A percentile compares a stretch with the other conserved stretches of the same genome.
phyloP scores from a whole-genome alignment of 495 filamentous ascomycete genomes.

The Clavariopsis aquatica region DNA sequence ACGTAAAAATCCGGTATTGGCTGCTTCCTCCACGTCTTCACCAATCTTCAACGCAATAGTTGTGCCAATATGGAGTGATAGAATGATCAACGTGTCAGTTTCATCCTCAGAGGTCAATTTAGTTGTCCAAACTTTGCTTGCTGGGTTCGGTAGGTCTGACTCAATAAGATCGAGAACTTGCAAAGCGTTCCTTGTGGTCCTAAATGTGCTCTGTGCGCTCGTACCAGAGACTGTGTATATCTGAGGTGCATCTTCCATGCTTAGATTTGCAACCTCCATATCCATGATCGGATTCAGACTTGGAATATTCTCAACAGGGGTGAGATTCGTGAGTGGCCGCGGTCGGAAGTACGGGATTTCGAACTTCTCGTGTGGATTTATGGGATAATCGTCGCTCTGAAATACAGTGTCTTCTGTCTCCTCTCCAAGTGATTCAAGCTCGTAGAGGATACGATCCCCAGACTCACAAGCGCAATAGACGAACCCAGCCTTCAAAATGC shows the following conservation, averaged over 20 bases:
- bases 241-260: slow-evolving; percentile 90
- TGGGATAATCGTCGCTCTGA: slow-evolving; percentile 76
- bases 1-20: slow-evolving; percentile 85
- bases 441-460: slow-evolving; percentile 93
- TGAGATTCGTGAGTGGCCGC: slow-evolving; percentile 75
- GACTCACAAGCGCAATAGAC: slow-evolving; percentile 90
- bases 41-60: slow-evolving; percentile 91
- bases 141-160: slow-evolving; percentile 81
- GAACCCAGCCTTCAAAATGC: slow-evolving; percentile 94
- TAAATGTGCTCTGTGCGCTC: slow-evolving; percentile 83
- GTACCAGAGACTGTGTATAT: slow-evolving; percentile 91
- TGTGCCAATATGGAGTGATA: slow-evolving; percentile 67
- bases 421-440: slow-evolving; percentile 97
- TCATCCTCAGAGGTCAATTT: slow-evolving; percentile 81
- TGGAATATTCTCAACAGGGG: slow-evolving; percentile 80
- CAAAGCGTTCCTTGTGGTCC: slow-evolving; percentile 87
- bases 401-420: slow-evolving; percentile 72
- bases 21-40: slow-evolving; percentile 93
- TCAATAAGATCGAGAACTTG: slow-evolving; percentile 93
- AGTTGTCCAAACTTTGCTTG: slow-evolving; percentile 91
- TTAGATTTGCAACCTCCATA: slow-evolving; percentile 84
- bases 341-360: slow-evolving; percentile 82
- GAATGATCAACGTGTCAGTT: slow-evolving; percentile 75
- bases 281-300: slow-evolving; percentile 89
- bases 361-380: slow-evolving; percentile 67